Conservation (phyloP, 306 rosid genomes). For the Begonia fuchsioides region DNA sequence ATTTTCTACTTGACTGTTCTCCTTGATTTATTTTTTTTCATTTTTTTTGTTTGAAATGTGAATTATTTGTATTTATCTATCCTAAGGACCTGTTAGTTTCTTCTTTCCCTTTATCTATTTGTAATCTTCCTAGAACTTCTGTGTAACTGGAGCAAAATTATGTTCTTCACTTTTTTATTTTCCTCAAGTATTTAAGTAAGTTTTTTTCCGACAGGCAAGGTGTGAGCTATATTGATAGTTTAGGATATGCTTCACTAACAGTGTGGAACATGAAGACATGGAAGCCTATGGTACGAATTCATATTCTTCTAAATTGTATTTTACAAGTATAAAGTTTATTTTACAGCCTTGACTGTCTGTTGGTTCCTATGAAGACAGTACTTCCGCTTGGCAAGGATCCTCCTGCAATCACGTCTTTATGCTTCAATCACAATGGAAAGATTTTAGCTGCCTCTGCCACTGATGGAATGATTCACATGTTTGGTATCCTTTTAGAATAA, state of each 20-base stretch:
- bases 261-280: conserved; percentile 98
- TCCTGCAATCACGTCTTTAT: conserved; percentile 85
- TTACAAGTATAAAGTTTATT: neutral
- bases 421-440: conserved; percentile 97
- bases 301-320: conserved; percentile 11
- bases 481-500: conserved; percentile 66
- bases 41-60: no score
- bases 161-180: no score
- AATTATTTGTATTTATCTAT: no score
- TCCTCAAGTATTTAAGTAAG: no score
- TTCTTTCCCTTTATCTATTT: no score
- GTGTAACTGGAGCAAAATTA: no score
- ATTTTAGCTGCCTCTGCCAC: conserved; percentile 85
- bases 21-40: no score
- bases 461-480: conserved; percentile 99
- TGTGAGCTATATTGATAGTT: conserved; percentile 34
- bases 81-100: no score
- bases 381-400: conserved; percentile 99
- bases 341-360: conserved; percentile 29
- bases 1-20: no score
- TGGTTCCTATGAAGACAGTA: conserved; percentile 74
- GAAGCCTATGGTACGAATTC: conserved; percentile 79
- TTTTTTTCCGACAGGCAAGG: conserved; percentile 43
- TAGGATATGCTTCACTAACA: conserved; percentile 75
- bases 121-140: no score